Conservation (phyloP, 768 basidiomycete species). For the Auricularia auricula-judae region DNA sequence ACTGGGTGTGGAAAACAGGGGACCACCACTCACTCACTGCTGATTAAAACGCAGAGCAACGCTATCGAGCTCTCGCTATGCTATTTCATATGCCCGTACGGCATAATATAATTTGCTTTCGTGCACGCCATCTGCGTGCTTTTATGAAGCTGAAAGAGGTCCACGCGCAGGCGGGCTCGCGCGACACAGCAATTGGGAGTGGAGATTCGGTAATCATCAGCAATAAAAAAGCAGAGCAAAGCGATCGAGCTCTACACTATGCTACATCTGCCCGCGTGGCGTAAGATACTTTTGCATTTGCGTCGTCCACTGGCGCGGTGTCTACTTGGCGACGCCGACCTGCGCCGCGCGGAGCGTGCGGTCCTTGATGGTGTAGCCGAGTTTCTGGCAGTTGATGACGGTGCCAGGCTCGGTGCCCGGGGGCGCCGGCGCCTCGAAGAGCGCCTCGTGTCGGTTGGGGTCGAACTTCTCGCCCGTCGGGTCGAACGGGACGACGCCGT, state of each 20-base stretch:
- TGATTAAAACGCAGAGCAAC: too few species aligned
- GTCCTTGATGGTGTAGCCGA: slow-evolving; percentile 90
- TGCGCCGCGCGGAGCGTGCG: slow-evolving; percentile 89
- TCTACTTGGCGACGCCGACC: slow-evolving; percentile 78
- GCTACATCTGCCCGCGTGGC: neutral
- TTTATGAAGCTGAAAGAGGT: slow-evolving; percentile 42
- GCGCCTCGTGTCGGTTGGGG: slow-evolving; percentile 89
- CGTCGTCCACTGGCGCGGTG: neutral
- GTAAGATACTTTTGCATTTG: neutral
- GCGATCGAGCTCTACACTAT: neutral
- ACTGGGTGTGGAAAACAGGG: too few species aligned
- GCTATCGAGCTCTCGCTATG: too few species aligned
- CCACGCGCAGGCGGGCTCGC: slow-evolving; percentile 41
- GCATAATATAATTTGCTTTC: too few species aligned
- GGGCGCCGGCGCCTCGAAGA: slow-evolving; percentile 77
- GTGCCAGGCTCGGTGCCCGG: slow-evolving; percentile 85
- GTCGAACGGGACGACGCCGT: slow-evolving; percentile 86
- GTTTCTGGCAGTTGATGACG: slow-evolving; percentile 83
- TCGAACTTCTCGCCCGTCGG: slow-evolving; percentile 90
- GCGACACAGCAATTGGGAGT: too few species aligned
- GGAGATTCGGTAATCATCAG: too few species aligned
- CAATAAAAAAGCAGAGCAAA: too few species aligned
- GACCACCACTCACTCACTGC: too few species aligned
- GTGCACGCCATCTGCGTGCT: too few species aligned
- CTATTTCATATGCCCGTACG: too few species aligned